These are phyloP conservation scores for Fusarium phyllophilum DNA, from an alignment of 2,329 filamentous ascomycete species.

Conservation along the genomic window DNA sequence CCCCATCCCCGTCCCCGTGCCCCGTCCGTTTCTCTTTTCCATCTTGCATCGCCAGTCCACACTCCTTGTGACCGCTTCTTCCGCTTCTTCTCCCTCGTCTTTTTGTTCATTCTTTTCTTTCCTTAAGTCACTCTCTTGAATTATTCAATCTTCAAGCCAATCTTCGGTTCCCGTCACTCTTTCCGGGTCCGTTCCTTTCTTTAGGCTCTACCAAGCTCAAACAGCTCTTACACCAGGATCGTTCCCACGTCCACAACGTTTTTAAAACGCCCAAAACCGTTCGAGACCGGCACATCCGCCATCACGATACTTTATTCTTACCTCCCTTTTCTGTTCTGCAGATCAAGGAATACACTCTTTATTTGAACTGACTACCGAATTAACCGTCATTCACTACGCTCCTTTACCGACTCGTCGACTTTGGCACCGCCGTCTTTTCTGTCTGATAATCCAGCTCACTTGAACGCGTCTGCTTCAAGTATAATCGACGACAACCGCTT, in stretches of 20 bases:
- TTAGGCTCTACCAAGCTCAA: slow-evolving; percentile 47
- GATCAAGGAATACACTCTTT: slow-evolving; percentile 50
- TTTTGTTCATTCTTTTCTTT: slow-evolving; percentile 58
- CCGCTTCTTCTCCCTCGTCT: slow-evolving; percentile 49
- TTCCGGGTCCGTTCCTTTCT: slow-evolving; percentile 60
- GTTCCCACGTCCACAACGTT: slow-evolving; percentile 27
- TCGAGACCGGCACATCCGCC: slow-evolving; percentile 36
- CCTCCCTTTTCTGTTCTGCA: slow-evolving; percentile 28
- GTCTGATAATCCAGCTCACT: slow-evolving; percentile 20
- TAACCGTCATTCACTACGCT: slow-evolving; percentile 36
- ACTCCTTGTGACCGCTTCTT: slow-evolving; percentile 54
- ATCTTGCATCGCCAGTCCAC: slow-evolving; percentile 48
- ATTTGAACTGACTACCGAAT: slow-evolving; percentile 34
- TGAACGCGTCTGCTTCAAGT: slow-evolving; percentile 28
- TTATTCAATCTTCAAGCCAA: slow-evolving; percentile 45
- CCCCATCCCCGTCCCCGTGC: slow-evolving; percentile 47
- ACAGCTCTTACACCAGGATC: slow-evolving; percentile 42
- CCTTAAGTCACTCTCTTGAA: slow-evolving; percentile 64
- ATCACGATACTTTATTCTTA: slow-evolving; percentile 33
- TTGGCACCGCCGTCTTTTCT: slow-evolving; percentile 13
- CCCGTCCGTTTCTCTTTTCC: slow-evolving; percentile 50
- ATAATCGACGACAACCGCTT: slow-evolving; percentile 33
- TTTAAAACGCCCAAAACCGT: slow-evolving; percentile 33
- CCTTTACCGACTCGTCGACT: slow-evolving; percentile 33
- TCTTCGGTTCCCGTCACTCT: slow-evolving; percentile 61